Evolutionary conservation across 176 grass and related monocot species (phyloP), one percentile per base, ranked within the genome.

Genomic region (Ampelocalamus luodianensis): DNA sequence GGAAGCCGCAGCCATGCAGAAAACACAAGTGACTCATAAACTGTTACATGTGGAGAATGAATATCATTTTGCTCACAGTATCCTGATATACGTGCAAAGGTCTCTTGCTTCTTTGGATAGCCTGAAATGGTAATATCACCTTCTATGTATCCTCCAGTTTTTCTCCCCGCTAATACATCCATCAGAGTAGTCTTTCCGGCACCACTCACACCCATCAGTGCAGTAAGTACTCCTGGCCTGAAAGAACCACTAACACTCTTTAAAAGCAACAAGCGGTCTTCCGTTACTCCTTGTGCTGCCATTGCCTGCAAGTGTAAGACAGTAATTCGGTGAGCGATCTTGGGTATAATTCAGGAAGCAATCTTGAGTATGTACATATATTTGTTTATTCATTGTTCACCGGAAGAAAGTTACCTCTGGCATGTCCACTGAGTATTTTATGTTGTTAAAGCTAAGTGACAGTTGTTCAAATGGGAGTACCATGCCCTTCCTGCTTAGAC

Each of bases 21-120:
- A 85, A 94, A 97, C 14, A 91, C 39, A 16, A 97, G 88, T 24
- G 95, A 97, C 42, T 97, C 95, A 18, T 91, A 88, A 59, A 94
- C 82, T 36, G 95, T 97, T 48, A 97, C 86, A 73, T 97, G 90
- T 71, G 95, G 95, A 37, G 95, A 97, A 82, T 97, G 95, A 72
- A 97, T 97, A 68, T 97, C 92, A 69, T 97, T 94, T 74, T 97
- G 95, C 63, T 97, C 95, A 84, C 92, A 97, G 51, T 97, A 97
- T 81, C 95, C 95, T 51, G 95, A 95, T 86, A 97, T 75, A 61
- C 95, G 92, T n/a, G 95, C 95, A 79, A 97, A 97, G 4, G 95
- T 97, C 79, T 91, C 95, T 91, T 97, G 92, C 37, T 95, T 97
- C 82, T 97, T 97, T 67, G 95, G 91, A 85, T 93, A 91, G 3